A percentile compares a stretch with the other conserved stretches of the same genome.
Evolutionary conservation across 2,329 filamentous ascomycete species (phyloP).

Genomic region (Leptographium wingfieldii): DNA sequence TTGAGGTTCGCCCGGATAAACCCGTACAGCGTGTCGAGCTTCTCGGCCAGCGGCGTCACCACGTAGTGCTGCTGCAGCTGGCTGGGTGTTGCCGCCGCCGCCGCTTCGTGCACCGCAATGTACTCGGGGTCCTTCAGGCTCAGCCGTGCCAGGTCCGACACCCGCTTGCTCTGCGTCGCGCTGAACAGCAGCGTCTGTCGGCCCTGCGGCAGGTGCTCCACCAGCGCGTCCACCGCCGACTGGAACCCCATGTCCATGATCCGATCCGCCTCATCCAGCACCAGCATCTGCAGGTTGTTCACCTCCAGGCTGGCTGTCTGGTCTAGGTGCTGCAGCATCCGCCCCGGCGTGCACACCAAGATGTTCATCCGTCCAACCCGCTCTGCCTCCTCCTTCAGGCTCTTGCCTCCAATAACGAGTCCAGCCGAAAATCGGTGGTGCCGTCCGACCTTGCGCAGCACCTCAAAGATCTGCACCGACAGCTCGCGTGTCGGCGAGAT

Average conservation of each 20-base stretch:
- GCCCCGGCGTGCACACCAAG: constrained; percentile 83
- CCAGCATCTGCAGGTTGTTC: constrained; percentile 77
- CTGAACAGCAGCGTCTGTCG: constrained; percentile 92
- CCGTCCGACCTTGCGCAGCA: constrained; percentile 77
- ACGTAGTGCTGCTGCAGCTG: constrained; percentile 87
- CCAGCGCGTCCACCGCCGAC: constrained; percentile 74
- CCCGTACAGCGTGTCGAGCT: constrained; percentile 82
- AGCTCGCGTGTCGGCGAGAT: constrained; percentile 90
- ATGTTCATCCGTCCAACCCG: constrained; percentile 90
- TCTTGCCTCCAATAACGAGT: constrained; percentile 87
- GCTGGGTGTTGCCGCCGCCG: constrained; percentile 65
- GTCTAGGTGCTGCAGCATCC: constrained; percentile 83
- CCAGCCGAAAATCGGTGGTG: constrained; percentile 88
- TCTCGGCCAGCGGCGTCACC: constrained; percentile 71
- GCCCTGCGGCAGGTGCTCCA: constrained; percentile 76
- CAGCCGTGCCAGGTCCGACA: constrained; percentile 80
- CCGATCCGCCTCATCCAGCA: constrained; percentile 89
- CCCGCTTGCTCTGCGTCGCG: constrained; percentile 88
- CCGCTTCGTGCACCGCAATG: constrained; percentile 80
- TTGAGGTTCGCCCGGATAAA: constrained; percentile 88
- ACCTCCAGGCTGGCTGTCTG: constrained; percentile 32
- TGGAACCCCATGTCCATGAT: constrained; percentile 98
- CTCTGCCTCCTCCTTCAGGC: constrained; percentile 73
- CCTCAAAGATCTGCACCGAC: constrained; percentile 93
- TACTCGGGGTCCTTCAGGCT: constrained; percentile 89